Evolutionary conservation across 108 stramenopile genomes (phyloP).

Genomic region (Bacterosira constricta): DNA sequence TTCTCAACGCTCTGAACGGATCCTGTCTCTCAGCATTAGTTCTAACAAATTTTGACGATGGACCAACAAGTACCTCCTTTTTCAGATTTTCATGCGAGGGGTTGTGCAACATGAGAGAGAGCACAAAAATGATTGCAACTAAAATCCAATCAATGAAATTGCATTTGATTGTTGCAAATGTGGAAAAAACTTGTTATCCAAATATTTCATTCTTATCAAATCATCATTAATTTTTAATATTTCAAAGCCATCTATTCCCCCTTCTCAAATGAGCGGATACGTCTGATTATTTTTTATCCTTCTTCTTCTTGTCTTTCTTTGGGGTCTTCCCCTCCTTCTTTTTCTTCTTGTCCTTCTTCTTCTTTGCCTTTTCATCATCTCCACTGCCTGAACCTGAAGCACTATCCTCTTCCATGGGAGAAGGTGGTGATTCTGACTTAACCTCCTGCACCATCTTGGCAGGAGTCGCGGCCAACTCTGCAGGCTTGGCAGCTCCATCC

Average conservation of each 20-base stretch:
- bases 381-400: constrained; percentile 12
- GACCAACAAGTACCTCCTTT: no score
- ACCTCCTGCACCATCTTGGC: constrained; percentile 7
- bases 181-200: no score
- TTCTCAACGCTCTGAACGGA: no score
- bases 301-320: constrained; percentile 81
- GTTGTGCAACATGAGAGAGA: no score
- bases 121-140: no score
- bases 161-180: no score
- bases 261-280: not conserved
- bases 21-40: no score
- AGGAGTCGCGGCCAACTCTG: constrained; percentile 21
- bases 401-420: constrained; percentile 43
- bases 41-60: no score
- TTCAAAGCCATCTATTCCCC: not conserved
- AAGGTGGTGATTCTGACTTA: not conserved
- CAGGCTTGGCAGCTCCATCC: constrained; percentile 47
- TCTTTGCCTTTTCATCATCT: constrained; percentile 25
- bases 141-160: no score
- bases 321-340: constrained; percentile 35
- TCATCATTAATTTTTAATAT: no score
- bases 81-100: no score
- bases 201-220: no score
- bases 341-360: constrained; percentile 44
- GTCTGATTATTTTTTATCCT: constrained; percentile 60